Evolutionary conservation across 345 rosid genomes (phyloP), one percentile per base, ranked within the genome.

Genomic region (Eutrema japonicum): DNA sequence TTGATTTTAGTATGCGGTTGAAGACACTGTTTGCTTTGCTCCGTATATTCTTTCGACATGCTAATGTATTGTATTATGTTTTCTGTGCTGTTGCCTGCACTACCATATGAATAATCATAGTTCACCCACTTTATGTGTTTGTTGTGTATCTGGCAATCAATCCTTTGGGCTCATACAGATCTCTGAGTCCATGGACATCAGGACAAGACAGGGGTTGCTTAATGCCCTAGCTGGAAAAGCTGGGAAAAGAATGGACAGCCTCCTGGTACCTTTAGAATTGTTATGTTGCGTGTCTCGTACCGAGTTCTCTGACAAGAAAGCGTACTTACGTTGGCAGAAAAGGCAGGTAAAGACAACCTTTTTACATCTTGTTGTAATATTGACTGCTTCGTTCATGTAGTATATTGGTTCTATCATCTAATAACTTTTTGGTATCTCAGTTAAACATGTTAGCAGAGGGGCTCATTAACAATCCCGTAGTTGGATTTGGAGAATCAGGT

Each of bases 321-420:
- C 97, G 46, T 95, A 86, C 74, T 85, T 95, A 77, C 90, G 88
- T 68, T 95, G 99, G 97, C 99, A 95, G 84, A 95, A 88, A 81
- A 92, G 99, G 90, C 99, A 92, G 97, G 99, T 89, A 83, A 80
- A 81, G 77, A 68, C 71, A 70, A 38, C 47, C 66, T 30, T 72
- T 54, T 76, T 41, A 22, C 60, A 48, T 22, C 67, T 46, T 58
- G 68, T 59, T 53, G 45, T 43, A 58, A 35, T 61, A 29, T 41
- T 13, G 51, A 32, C 38, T 35, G 29, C 78, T 61, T 66, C 59
- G 68, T 62, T 64, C 42, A 71, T 64, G 48, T 68, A 56, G 52
- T 65, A 55, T 71, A 55, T 41, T 51, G 58, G 50, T 68, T 54
- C 42, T 43, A 29, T 73, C 67, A 51, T 75, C 67, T 68, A n/a